Conservation (phyloP, 108 stramenopile genomes). For the Thalassiosira profunda region DNA sequence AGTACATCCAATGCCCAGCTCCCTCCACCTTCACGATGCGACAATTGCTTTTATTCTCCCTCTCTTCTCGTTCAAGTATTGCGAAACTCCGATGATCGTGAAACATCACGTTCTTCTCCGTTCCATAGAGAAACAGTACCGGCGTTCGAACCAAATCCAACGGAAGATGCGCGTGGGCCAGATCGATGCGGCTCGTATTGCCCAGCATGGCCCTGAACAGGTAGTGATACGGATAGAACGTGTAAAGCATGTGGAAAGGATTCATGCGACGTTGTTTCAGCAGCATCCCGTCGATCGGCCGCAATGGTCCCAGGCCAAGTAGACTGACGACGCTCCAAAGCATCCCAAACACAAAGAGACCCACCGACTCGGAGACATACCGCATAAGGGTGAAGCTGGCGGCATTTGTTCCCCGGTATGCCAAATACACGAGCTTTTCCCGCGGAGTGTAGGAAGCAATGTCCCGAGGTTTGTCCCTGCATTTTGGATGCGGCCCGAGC, state of each 20-base stretch:
- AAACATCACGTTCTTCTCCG: constrained; percentile 54
- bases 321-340: constrained; percentile 6
- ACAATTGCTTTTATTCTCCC: constrained; percentile 24
- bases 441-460: not conserved
- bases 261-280: constrained; percentile 5
- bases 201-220: constrained; percentile 27
- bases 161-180: constrained; percentile 15
- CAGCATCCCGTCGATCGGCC: constrained; percentile 15
- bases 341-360: constrained; percentile 11
- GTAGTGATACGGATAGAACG: constrained; percentile 46
- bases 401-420: constrained; percentile 32
- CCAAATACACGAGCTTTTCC: constrained; percentile 13
- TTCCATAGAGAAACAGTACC: constrained; percentile 57
- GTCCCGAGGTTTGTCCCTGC: constrained; percentile 7
- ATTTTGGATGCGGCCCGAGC: constrained; percentile 30
- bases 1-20: constrained; percentile 65
- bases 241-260: constrained; percentile 35
- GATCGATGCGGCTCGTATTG: not conserved
- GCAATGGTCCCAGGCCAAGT: constrained; percentile 16
- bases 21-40: constrained; percentile 39
- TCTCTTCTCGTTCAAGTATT: constrained; percentile 50
- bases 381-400: constrained; percentile 13
- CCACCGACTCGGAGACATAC: constrained; percentile 29
- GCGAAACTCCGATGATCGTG: constrained; percentile 41
- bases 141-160: constrained; percentile 49